Base-by-base conservation (phyloP, 2,329 filamentous ascomycete species). In the Cadophora sp. region DNA sequence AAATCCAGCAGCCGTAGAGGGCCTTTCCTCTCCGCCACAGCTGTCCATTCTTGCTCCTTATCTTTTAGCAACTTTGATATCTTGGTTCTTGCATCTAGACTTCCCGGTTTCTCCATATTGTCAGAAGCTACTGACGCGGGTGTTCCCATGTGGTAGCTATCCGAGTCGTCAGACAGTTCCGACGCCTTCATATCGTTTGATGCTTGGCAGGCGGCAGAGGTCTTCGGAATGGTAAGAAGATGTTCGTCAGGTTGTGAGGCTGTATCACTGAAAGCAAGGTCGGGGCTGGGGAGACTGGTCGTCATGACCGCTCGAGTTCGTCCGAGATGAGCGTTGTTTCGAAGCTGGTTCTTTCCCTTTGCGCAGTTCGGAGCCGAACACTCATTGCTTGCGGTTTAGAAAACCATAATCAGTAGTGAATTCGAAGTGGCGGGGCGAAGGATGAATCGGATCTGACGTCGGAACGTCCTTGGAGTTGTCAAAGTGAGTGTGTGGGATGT, bases 1-100 rank as follows among this genome's bases (percentile, higher is more conserved):
- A 96, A 83, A 76, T 94, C 91, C 29, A 96, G 82, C 59, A 96
- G 81, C 43, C 84, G 85, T 69, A 93, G 81, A 27, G 89, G 88
- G 48, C 83, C 83, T 69, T 83, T 84, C 71, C 82, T 83, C 65
- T 82, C 77, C 83, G 87, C 77, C 82, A 92, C 79, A 83, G 87
- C 79, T 87, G 91, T 82, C 87, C 86, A 78, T 90, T 91, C 82
- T 84, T 87, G 78, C 81, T 92, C 76, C 84, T 91, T 80, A 83
- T 88, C 79, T 76, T 87, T 87, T 68, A 85, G 79, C 60, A 83
- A 77, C 68, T 80, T 83, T 60, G 81, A 80, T 26, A 80, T 75
- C 65, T 73, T 77, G 12, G 72, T 71, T 60, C 61, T 77, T 6
- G 74, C 71, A 73, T 77, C 75, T 40, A 73, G 58, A 19, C 60